These are phyloP conservation scores for Hymenotorrendiella dingleyae DNA, from an alignment of 2,329 filamentous ascomycete species.

Conservation along the genomic window DNA sequence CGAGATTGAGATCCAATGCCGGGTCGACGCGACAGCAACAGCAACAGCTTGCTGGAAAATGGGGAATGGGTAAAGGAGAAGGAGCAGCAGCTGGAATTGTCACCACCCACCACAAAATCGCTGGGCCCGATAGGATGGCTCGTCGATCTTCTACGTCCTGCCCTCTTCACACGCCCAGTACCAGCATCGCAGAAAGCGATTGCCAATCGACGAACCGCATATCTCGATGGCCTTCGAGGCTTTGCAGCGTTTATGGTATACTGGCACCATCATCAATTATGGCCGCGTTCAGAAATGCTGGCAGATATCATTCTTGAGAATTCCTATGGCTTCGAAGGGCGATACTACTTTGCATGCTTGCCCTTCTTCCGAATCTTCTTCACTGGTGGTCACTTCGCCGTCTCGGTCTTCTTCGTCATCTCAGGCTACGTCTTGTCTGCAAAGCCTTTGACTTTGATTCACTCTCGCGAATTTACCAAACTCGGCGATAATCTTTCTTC, in stretches of 20 bases:
- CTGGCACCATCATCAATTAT: constrained; percentile 27
- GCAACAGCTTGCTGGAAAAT: too few relatives aligned
- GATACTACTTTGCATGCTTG: constrained; percentile 37
- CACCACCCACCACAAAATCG: too few relatives aligned
- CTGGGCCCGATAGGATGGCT: too few relatives aligned
- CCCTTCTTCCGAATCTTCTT: constrained; percentile 54
- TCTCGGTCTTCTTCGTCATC: constrained; percentile 46
- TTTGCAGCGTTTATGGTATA: constrained; percentile 40
- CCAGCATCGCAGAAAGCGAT: neutral
- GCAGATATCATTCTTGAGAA: constrained; percentile 7
- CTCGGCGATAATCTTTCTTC: constrained; percentile 38
- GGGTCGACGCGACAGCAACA: too few relatives aligned
- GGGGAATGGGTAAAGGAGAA: too few relatives aligned
- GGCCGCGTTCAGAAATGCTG: constrained; percentile 2
- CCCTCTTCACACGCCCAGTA: neutral
- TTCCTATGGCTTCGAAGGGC: constrained; percentile 6
- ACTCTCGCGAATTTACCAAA: constrained; percentile 25
- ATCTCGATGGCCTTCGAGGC: constrained; percentile 41
- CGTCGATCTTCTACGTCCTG: neutral
- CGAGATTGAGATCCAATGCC: too few relatives aligned
- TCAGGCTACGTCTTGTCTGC: constrained; percentile 43
- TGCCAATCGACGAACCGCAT: constrained; percentile 24
- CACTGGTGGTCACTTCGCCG: constrained; percentile 49
- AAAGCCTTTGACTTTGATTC: constrained; percentile 37
- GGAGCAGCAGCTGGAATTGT: too few relatives aligned